phyloP scores from a whole-genome alignment of 2,329 filamentous ascomycete genomes.

The Microdochium bolleyi region DNA sequence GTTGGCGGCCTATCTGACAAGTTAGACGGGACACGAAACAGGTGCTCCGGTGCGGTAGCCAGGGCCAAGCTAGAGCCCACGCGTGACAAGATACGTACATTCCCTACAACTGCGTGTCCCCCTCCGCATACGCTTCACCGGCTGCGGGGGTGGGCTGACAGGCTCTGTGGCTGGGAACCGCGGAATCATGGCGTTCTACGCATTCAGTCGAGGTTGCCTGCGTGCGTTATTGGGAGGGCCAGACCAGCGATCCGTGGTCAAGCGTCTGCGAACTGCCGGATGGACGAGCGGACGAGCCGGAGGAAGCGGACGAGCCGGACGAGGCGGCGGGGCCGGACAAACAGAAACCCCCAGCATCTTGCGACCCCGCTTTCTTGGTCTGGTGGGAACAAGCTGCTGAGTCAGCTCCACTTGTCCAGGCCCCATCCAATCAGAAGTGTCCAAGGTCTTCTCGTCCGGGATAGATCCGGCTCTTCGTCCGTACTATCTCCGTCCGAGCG shows the following conservation, averaged over 20 bases:
- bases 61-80: neutral
- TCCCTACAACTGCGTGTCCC: constrained; percentile 17
- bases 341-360: neutral
- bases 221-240: neutral
- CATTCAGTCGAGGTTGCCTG: neutral
- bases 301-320: neutral
- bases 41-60: neutral
- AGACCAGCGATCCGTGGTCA: neutral
- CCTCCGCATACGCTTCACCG: constrained; percentile 13
- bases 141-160: neutral
- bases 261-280: neutral
- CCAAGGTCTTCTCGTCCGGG: neutral
- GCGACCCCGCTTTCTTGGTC: neutral
- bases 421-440: neutral
- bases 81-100: constrained; percentile 9
- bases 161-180: neutral
- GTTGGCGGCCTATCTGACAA: constrained; percentile 28
- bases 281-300: neutral
- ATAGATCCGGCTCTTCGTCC: neutral
- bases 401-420: neutral
- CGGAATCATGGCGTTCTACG: neutral
- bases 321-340: too few species aligned
- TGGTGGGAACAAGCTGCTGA: neutral
- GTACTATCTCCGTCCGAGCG: neutral
- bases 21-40: neutral